Conservation (phyloP, 2,329 filamentous ascomycete species). For the Pseudonectria foliicola region DNA sequence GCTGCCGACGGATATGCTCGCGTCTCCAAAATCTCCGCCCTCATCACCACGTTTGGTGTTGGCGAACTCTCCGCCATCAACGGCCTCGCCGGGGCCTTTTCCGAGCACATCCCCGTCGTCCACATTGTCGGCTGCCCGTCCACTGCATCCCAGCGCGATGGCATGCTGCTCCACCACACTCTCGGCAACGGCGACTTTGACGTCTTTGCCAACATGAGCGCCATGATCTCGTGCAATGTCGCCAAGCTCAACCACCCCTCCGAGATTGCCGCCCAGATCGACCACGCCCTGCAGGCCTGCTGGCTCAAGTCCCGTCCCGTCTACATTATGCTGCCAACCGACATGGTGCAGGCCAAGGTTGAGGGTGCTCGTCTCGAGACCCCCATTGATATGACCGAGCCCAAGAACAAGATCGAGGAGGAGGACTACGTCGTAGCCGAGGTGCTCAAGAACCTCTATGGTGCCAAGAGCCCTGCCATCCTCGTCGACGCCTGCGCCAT, state of each 20-base stretch:
- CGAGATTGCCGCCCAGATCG: slow-evolving; percentile 68
- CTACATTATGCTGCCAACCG: slow-evolving; percentile 76
- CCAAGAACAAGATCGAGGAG: slow-evolving; percentile 59
- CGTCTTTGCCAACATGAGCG: slow-evolving; percentile 74
- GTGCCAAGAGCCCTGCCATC: slow-evolving; percentile 68
- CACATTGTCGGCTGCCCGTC: slow-evolving; percentile 56
- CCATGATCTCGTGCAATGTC: slow-evolving; percentile 62
- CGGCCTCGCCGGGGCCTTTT: slow-evolving; percentile 65
- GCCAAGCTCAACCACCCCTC: slow-evolving; percentile 63
- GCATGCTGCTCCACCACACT: slow-evolving; percentile 57
- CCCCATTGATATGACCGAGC: slow-evolving; percentile 59
- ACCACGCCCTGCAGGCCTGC: slow-evolving; percentile 68
- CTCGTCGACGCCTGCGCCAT: slow-evolving; percentile 79
- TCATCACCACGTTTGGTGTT: slow-evolving; percentile 72
- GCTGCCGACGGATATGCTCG: slow-evolving; percentile 76
- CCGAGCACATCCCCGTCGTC: slow-evolving; percentile 64
- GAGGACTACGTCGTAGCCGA: slow-evolving; percentile 81
- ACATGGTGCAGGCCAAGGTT: slow-evolving; percentile 70
- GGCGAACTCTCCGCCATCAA: slow-evolving; percentile 69
- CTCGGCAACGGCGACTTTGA: slow-evolving; percentile 74
- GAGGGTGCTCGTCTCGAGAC: slow-evolving; percentile 65
- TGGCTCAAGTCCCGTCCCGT: slow-evolving; percentile 69
- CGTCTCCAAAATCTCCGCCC: slow-evolving; percentile 60
- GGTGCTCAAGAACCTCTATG: slow-evolving; percentile 64
- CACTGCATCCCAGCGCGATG: slow-evolving; percentile 39